These are phyloP conservation scores for Moesziomyces sp. DNA, from an alignment of 1,284 basidiomycete genomes.

Conservation along the genomic window DNA sequence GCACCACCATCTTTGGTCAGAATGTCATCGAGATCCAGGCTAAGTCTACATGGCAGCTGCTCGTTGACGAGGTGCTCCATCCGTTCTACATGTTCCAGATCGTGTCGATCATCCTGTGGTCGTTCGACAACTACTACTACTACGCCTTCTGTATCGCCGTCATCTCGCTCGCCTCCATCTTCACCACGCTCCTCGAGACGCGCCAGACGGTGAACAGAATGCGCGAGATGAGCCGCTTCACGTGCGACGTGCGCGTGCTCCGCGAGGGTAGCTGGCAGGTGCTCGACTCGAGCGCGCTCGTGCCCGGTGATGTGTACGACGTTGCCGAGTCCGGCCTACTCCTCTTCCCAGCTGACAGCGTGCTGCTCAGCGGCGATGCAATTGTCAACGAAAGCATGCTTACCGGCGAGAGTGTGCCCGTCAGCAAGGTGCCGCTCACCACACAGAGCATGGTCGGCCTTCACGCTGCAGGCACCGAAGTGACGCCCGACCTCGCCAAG, in stretches of 20 bases:
- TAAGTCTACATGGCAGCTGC: slow-evolving; percentile 82
- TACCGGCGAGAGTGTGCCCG: slow-evolving; percentile 93
- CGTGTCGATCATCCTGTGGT: slow-evolving; percentile 93
- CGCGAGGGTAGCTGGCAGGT: slow-evolving; percentile 72
- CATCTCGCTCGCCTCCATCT: slow-evolving; percentile 87
- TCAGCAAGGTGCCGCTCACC: slow-evolving; percentile 80
- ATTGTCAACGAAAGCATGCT: slow-evolving; percentile 99
- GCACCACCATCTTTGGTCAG: slow-evolving; percentile 77
- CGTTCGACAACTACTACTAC: slow-evolving; percentile 88
- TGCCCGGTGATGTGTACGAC: slow-evolving; percentile 93
- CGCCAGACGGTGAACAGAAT: slow-evolving; percentile 87
- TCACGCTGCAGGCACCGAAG: slow-evolving; percentile 67
- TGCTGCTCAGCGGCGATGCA: slow-evolving; percentile 92
- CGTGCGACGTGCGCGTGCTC: slow-evolving; percentile 81
- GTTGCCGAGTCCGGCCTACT: slow-evolving; percentile 80
- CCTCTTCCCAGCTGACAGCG: slow-evolving; percentile 88
- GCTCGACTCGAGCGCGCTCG: slow-evolving; percentile 81
- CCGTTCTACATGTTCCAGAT: slow-evolving; percentile 85
- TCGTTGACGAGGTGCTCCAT: slow-evolving; percentile 76
- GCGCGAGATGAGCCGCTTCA: slow-evolving; percentile 95
- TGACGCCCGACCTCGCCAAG: slow-evolving; percentile 79
- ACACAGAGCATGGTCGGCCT: slow-evolving; percentile 51
- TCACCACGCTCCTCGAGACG: slow-evolving; percentile 90
- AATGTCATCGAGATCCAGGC: slow-evolving; percentile 93
- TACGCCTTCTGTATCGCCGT: slow-evolving; percentile 97